These are phyloP conservation scores for Durio zibethinus DNA, from an alignment of 345 rosid genomes.

Conservation along the genomic window DNA sequence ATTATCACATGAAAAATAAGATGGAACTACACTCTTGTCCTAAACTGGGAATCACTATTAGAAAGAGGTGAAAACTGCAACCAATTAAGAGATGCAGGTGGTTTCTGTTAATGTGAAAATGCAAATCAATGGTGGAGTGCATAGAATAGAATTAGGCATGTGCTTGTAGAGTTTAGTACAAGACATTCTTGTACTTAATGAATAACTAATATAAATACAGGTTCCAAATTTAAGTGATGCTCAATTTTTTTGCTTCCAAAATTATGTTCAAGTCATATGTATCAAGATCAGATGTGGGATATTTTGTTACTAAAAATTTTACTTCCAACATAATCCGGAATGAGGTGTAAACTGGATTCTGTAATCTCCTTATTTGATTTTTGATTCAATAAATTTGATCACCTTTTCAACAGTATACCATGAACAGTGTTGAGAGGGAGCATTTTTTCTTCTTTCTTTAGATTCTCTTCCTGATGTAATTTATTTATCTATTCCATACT, in stretches of 20 bases:
- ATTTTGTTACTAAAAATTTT: neutral
- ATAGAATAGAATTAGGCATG: neutral
- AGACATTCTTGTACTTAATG: neutral
- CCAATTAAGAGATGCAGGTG: neutral
- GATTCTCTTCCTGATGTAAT: neutral
- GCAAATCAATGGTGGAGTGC: neutral
- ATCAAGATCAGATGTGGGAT: neutral
- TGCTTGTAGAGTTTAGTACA: neutral
- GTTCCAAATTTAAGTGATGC: neutral
- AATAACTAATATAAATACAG: neutral
- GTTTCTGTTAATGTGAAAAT: neutral
- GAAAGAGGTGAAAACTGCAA: neutral
- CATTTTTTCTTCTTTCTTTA: neutral
- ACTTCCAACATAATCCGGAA: neutral
- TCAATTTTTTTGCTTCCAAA: neutral
- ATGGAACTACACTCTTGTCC: neutral
- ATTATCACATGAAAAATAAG: neutral
- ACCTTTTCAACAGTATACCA: neutral
- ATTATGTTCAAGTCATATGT: neutral
- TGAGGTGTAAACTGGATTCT: neutral
- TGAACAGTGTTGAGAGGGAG: neutral
- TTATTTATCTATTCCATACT: neutral
- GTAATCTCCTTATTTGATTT: neutral
- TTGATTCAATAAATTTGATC: conserved; percentile 1
- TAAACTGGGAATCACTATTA: neutral